phyloP scores from a whole-genome alignment of 2,329 filamentous ascomycete genomes.

The Ceratocystis papillata region DNA sequence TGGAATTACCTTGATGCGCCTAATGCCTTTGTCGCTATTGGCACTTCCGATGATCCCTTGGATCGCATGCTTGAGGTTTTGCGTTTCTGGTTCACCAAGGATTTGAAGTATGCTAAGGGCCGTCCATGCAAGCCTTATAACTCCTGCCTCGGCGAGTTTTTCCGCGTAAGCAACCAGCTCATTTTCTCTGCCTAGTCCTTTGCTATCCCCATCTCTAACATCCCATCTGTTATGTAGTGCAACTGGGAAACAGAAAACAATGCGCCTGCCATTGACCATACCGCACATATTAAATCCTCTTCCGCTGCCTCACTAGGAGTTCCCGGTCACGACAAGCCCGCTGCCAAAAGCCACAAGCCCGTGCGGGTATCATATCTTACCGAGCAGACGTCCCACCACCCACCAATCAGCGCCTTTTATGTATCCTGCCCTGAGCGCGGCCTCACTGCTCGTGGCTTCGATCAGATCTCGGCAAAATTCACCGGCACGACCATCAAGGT shows the following conservation, averaged over 20 bases:
- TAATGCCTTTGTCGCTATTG: slow-evolving; percentile 72
- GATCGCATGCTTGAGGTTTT: slow-evolving; percentile 92
- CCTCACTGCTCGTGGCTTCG: slow-evolving; percentile 76
- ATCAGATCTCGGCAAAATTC: slow-evolving; percentile 95
- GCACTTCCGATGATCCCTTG: slow-evolving; percentile 80
- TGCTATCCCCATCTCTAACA: slow-evolving; percentile 10
- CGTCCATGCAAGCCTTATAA: slow-evolving; percentile 99
- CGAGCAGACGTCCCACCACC: slow-evolving; percentile 96
- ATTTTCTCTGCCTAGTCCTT: neutral
- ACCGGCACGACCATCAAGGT: slow-evolving; percentile 92
- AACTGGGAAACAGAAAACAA: slow-evolving; percentile 89
- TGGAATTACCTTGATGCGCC: slow-evolving; percentile 97
- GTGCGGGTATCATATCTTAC: slow-evolving; percentile 87
- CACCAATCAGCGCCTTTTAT: slow-evolving; percentile 91
- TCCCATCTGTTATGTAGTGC: slow-evolving; percentile 44
- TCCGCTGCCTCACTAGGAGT: slow-evolving; percentile 44
- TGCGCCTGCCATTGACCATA: slow-evolving; percentile 52
- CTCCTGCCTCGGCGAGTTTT: slow-evolving; percentile 92
- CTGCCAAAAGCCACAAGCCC: slow-evolving; percentile 37
- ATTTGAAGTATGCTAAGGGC: slow-evolving; percentile 96
- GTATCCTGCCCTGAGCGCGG: slow-evolving; percentile 87
- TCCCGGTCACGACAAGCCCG: slow-evolving; percentile 37
- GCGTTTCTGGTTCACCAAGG: slow-evolving; percentile 98
- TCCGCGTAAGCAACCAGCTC: slow-evolving; percentile 52
- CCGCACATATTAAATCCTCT: slow-evolving; percentile 36